phyloP scores from a whole-genome alignment of 2,329 filamentous ascomycete species.

The Ophiostoma australiae region DNA sequence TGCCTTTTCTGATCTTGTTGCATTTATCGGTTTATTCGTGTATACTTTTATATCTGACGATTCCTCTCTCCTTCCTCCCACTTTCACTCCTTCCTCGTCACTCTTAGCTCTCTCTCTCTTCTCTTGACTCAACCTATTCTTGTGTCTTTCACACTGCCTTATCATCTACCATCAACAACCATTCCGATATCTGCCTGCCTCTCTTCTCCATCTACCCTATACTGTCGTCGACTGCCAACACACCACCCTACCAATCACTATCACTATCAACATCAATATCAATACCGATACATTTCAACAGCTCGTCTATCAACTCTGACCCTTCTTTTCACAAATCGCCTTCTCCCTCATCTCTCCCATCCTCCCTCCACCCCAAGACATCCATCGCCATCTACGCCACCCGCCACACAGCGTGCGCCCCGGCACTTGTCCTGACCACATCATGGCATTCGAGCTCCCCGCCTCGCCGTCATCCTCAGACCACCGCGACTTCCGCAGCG shows the following conservation, averaged over 20 bases:
- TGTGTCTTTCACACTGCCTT: neutral
- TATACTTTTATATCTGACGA: slow-evolving; percentile 2
- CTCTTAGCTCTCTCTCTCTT: neutral
- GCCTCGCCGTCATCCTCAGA: slow-evolving; percentile 27
- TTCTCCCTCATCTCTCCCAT: neutral
- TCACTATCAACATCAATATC: too few relatives aligned
- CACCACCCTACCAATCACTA: too few relatives aligned
- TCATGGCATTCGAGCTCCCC: slow-evolving; percentile 24
- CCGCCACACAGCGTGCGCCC: neutral
- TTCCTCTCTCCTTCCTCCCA: neutral
- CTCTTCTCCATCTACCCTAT: neutral
- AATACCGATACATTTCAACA: too few relatives aligned
- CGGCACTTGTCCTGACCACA: neutral
- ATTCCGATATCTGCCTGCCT: neutral
- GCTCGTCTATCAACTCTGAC: neutral
- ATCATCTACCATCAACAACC: neutral
- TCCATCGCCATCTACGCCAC: neutral
- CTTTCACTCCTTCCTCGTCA: neutral
- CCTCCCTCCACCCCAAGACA: neutral
- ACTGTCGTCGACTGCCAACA: neutral
- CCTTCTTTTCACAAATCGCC: neutral
- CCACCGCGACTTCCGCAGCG: slow-evolving; percentile 43
- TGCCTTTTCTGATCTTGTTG: neutral
- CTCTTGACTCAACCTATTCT: neutral
- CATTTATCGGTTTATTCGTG: neutral